Base-by-base conservation (phyloP, 306 rosid species). In the Medicago ruthenica region DNA sequence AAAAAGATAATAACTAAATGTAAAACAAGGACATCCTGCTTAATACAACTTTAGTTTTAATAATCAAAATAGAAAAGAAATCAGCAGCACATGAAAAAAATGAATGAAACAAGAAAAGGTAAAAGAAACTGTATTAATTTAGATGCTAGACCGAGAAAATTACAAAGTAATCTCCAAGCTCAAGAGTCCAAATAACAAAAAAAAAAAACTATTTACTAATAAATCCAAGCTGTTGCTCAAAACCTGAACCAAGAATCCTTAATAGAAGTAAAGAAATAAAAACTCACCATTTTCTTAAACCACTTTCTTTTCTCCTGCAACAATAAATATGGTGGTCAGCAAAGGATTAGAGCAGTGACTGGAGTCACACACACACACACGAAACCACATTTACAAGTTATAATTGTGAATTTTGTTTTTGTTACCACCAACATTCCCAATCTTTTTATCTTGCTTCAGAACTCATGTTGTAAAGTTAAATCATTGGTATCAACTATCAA, bases 301-400 rank as follows among this genome's bases (percentile, higher is more conserved):
- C 96, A 88, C 54, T n/a, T 82, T 45, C 88, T 82, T 80, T 59
- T 90, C 13, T 83, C 91, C 93, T 90, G 92, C 83, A 85, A 78
- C 59, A 60, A 69, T 44, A 36, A 79, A 76, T 67, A 27, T 31
- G 16, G 47, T 13, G 40, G 42, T 18, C n/a, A 31, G 36, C 21
- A 69, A 21, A 54, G 67, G 69, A 41, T 82, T 71, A 76, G 64
- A 71, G 63, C 31, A 67, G 36, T 31, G 50, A 51, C 31, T 65
- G 21, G 44, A 66, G 20, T 55, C 75, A 57, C 9, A 70, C 13
- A 12, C 22, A 22, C 10, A 4, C 0, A 42, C 4, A 10, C 11
- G 68, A 81, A 73, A 58, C 45, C 48, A 45, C 71, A 7, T 18
- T 16, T 54, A 39, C 39, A 66, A 9, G 27, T 73, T 39, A 70